Evolutionary conservation across 2,329 filamentous ascomycete species (phyloP).

Genomic region (Apiospora phragmitis): DNA sequence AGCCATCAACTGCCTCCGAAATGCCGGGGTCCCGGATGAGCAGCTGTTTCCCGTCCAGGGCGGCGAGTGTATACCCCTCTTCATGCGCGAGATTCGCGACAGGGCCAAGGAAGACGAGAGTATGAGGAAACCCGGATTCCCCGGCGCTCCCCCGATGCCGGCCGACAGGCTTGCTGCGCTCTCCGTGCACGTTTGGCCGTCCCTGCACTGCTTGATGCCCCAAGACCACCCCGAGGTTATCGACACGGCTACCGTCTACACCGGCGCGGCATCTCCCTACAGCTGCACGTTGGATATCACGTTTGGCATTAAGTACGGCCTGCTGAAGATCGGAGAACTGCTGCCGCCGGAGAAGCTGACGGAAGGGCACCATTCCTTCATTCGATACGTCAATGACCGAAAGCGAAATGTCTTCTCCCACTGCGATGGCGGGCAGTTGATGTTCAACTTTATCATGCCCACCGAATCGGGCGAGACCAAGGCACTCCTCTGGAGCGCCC

Average conservation of each 20-base stretch:
- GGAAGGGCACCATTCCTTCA: conserved; percentile 14
- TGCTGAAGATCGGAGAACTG: conserved; percentile 16
- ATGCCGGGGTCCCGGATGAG: conserved; percentile 23
- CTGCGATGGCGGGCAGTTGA: conserved; percentile 27
- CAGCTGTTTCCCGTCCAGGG: conserved; percentile 24
- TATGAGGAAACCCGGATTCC: not conserved
- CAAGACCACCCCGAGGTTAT: conserved; percentile 17
- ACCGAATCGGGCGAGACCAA: conserved; percentile 13
- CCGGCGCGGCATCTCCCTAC: conserved; percentile 14
- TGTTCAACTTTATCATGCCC: conserved; percentile 24
- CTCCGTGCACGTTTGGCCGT: conserved; percentile 25
- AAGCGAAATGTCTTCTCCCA: conserved; percentile 17
- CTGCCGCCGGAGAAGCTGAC: conserved; percentile 15
- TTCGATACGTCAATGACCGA: conserved; percentile 17
- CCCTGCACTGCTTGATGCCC: conserved; percentile 26
- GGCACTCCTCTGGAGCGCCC: conserved; percentile 22
- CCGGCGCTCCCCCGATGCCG: not conserved
- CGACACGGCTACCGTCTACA: conserved; percentile 20
- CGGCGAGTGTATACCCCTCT: conserved; percentile 26
- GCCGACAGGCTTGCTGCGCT: conserved; percentile 13
- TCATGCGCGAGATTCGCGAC: conserved; percentile 15
- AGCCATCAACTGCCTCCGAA: conserved; percentile 23
- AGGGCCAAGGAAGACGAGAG: not conserved
- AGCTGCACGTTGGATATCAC: conserved; percentile 23
- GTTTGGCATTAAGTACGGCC: conserved; percentile 21